Conservation (phyloP, 106 monocot genomes). For the Acorus gramineus region DNA sequence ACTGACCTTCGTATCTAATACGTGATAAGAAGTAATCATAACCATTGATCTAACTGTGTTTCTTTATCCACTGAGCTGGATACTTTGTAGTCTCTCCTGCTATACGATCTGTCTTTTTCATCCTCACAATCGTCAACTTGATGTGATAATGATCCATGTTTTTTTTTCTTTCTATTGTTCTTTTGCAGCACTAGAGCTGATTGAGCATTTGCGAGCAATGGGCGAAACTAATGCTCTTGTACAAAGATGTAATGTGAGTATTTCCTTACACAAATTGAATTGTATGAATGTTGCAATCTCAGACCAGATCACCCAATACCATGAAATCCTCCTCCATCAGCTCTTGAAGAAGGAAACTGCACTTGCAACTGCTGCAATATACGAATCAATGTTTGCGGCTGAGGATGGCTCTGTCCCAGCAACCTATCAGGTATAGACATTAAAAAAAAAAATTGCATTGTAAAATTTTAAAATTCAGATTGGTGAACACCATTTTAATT, state of each 20-base stretch:
- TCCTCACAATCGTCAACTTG: not conserved
- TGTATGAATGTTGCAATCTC: no score
- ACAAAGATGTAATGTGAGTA: slow-evolving; percentile 79
- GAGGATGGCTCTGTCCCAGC: slow-evolving; percentile 93
- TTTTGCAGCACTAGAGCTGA: slow-evolving; percentile 71
- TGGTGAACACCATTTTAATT: no score
- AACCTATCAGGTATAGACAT: slow-evolving; percentile 67
- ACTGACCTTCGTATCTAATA: no score
- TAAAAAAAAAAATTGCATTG: not conserved
- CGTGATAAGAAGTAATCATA: no score
- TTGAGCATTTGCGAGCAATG: slow-evolving; percentile 88
- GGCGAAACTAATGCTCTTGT: slow-evolving; percentile 94
- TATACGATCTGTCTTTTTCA: no score
- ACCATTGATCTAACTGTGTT: no score
- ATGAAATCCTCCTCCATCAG: slow-evolving; percentile 8
- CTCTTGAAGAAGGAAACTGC: slow-evolving; percentile 79
- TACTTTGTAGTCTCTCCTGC: no score
- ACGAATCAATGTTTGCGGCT: slow-evolving; percentile 92
- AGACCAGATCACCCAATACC: no score
- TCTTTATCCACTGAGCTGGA: no score
- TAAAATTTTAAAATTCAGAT: no score
- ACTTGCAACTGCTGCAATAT: slow-evolving; percentile 89
- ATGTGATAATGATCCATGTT: not conserved
- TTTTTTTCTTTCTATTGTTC: not conserved
- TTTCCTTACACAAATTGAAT: not conserved